phyloP scores from a whole-genome alignment of 2,329 filamentous ascomycete genomes.

The Neophaeococcomyces aloes region DNA sequence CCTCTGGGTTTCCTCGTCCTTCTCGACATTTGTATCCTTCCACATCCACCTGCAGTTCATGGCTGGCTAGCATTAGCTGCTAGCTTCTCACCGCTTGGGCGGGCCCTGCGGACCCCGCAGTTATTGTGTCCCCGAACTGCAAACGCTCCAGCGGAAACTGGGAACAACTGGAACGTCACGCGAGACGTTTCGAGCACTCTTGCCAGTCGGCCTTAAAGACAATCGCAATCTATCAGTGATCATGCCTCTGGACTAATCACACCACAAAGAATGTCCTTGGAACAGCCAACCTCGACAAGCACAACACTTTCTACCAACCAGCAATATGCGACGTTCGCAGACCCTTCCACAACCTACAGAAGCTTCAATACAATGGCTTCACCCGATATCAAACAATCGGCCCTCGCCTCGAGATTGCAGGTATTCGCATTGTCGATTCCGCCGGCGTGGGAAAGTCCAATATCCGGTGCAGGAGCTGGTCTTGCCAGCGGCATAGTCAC shows the following conservation, averaged over 20 bases:
- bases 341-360: slow-evolving; percentile 14
- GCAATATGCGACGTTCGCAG: slow-evolving; percentile 22
- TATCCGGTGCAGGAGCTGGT: slow-evolving; percentile 79
- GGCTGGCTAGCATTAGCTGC: not conserved
- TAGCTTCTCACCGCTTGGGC: slow-evolving; percentile 7
- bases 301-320: slow-evolving; percentile 8
- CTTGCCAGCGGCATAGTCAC: slow-evolving; percentile 91
- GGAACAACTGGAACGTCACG: too few relatives aligned
- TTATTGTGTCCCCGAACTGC: slow-evolving; percentile 10
- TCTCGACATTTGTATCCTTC: not conserved
- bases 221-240: not conserved
- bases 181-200: not conserved
- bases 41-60: not conserved
- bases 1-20: too few relatives aligned
- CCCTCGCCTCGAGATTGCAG: slow-evolving; percentile 30
- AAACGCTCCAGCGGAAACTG: slow-evolving; percentile 7
- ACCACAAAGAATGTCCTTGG: slow-evolving; percentile 19
- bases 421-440: slow-evolving; percentile 41
- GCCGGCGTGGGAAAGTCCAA: slow-evolving; percentile 58
- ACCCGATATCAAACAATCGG: slow-evolving; percentile 18
- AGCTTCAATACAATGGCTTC: slow-evolving; percentile 23
- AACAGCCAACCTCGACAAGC: slow-evolving; percentile 7
- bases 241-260: slow-evolving; percentile 1
- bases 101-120: slow-evolving; percentile 18
- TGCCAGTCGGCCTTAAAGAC: slow-evolving; percentile 1